Base-by-base conservation (phyloP, 2,329 filamentous ascomycete genomes). In the Stachybotrys chlorohalonatus region DNA sequence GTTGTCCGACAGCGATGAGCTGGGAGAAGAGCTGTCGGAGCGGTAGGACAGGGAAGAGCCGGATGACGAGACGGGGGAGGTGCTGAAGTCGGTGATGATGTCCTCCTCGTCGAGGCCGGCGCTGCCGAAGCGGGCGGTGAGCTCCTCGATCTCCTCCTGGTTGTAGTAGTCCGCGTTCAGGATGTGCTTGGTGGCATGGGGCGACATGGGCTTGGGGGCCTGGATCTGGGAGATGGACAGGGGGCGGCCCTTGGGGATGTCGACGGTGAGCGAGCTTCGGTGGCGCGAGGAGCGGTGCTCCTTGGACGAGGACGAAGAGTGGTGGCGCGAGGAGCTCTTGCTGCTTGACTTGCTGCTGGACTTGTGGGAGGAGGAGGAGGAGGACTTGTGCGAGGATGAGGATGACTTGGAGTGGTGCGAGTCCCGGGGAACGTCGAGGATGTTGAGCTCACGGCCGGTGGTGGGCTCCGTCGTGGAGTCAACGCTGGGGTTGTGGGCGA, bases 361-460 rank as follows among this genome's bases (percentile, higher is more conserved):
- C 45, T 73, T 73, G 62, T 63, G 66, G 50, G 59, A 60, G 1
- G 62, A 63, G 36, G 60, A 71, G 31, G 66, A 61, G 62, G 70
- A 74, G 54, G 74, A 73, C 69, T 69, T 73, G 56, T 75, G 77
- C 64, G 72, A 73, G 66, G 73, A 74, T 50, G 71, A 71, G 47
- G 68, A 69, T 50, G 70, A 72, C 39, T 72, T 69, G 30, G 73
- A 70, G 54, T 75, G 73, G 55, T 68, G 68, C 9, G 73, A 72
- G 57, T 66, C 65, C 42, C 64, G 81, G 70, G 91, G 89, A 58
- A 96, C 89, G 73, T 97, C 92, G 73, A 99, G 90, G 75, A 96
- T 90, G 83, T 99, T 99, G 66, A 99, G 83, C 75, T 92, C 90
- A 73, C 94, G 93, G 76, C 92, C 90, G 55, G 94, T 97, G 72